A percentile compares a stretch with the other conserved stretches of the same genome.
phyloP scores from a whole-genome alignment of 1,139 yeast genomes.

The Kurtzmaniella quercitrusa region DNA sequence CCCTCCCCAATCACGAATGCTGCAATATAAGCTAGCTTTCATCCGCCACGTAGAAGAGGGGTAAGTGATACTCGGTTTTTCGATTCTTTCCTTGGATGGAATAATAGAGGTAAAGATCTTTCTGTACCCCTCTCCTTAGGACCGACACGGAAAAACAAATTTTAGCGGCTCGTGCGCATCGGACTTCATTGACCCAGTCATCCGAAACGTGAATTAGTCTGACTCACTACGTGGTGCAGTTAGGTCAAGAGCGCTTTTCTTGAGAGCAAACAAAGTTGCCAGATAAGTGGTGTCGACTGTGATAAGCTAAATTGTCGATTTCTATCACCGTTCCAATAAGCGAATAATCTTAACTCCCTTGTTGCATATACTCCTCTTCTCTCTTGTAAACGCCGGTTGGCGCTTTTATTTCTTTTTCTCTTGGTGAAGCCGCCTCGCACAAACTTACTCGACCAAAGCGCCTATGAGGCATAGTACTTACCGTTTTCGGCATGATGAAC shows the following conservation, averaged over 20 bases:
- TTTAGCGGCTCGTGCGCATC: background rate
- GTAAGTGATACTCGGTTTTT: background rate
- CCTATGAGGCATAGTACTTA: background rate
- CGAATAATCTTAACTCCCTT: background rate
- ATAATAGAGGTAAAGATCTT: background rate
- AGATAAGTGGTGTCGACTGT: no score
- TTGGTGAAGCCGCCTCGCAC: background rate
- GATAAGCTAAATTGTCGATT: background rate
- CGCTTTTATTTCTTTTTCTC: conserved; percentile 1
- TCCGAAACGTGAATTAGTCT: background rate
- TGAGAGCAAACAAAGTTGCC: no score
- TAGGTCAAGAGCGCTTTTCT: no score
- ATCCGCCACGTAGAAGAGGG: no score
- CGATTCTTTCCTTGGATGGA: background rate
- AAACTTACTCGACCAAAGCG: background rate
- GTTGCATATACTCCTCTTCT: background rate
- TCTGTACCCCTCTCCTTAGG: conserved; percentile 2
- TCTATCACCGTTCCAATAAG: background rate
- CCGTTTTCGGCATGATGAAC: background rate
- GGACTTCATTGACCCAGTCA: conserved; percentile 1
- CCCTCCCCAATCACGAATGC: no score
- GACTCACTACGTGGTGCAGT: background rate
- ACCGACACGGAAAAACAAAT: conserved; percentile 3
- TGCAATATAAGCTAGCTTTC: no score
- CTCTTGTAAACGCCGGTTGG: conserved; percentile 3